phyloP scores from a whole-genome alignment of 73 alveolate species.

The Blepharisma japonicum region DNA sequence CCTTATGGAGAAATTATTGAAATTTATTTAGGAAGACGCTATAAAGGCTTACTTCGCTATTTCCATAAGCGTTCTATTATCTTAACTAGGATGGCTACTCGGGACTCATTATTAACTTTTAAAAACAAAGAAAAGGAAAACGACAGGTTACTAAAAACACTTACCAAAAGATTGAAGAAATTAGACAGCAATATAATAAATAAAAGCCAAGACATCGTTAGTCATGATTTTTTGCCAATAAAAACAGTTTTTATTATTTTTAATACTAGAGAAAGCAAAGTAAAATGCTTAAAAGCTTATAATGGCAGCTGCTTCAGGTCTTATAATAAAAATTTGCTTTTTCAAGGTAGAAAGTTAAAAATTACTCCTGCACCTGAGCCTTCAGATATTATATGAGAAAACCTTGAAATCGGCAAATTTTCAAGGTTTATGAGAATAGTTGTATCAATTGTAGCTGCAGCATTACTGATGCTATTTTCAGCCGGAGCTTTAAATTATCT shows the following conservation, averaged over 20 bases:
- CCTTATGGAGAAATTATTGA: slow-evolving; percentile 5
- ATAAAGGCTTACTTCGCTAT: not conserved
- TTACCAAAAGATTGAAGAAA: not conserved
- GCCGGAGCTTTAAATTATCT: not conserved
- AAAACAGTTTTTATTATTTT: not conserved
- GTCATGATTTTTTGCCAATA: not conserved
- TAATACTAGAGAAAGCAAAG: not conserved
- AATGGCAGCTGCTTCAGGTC: not conserved
- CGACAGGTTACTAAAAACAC: not conserved
- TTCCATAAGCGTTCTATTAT: not conserved
- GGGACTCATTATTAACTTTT: not conserved
- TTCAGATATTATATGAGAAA: slow-evolving; percentile 26
- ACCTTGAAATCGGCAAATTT: slow-evolving; percentile 13
- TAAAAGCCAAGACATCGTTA: not conserved
- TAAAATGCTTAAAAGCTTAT: not conserved
- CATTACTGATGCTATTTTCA: not conserved
- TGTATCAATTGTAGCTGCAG: not conserved
- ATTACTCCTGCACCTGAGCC: slow-evolving; percentile 13
- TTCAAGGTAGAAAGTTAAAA: not conserved
- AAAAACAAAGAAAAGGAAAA: not conserved
- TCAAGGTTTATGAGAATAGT: not conserved
- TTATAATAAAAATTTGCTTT: not conserved
- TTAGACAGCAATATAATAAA: not conserved
- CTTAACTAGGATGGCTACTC: not conserved
- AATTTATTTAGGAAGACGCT: slow-evolving; percentile 3